Evolutionary conservation across 1,139 yeast genomes (phyloP).

Genomic region (Saccharomyces pastorianus): DNA sequence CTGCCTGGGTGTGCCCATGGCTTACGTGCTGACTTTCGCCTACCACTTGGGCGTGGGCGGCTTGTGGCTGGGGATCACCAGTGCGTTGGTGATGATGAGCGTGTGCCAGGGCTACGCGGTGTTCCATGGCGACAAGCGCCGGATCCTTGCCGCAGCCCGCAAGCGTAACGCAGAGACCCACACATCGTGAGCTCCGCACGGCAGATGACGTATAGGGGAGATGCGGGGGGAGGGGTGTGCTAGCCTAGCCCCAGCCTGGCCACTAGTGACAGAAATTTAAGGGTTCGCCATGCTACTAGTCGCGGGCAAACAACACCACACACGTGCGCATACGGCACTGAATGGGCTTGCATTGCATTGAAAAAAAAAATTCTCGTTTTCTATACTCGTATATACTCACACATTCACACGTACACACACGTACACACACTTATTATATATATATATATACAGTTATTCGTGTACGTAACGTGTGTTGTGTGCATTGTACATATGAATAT

Average conservation of each 20-base stretch:
- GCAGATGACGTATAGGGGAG: background rate
- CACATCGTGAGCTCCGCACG: slow-evolving; percentile 8
- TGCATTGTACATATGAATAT: background rate
- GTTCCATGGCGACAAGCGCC: slow-evolving; percentile 34
- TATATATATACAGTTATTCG: background rate
- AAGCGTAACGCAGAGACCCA: slow-evolving; percentile 45
- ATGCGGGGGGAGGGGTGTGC: background rate
- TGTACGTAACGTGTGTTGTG: background rate
- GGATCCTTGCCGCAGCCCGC: slow-evolving; percentile 31
- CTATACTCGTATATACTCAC: background rate
- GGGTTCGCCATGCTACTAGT: background rate
- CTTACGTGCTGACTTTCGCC: slow-evolving; percentile 54
- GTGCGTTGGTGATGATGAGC: slow-evolving; percentile 65
- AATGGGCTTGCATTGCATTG: background rate
- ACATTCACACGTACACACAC: background rate
- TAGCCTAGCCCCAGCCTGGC: background rate
- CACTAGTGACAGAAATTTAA: background rate
- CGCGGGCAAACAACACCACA: background rate
- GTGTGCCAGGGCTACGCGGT: slow-evolving; percentile 44
- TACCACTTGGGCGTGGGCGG: slow-evolving; percentile 56
- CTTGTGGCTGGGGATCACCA: slow-evolving; percentile 76
- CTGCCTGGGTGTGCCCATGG: slow-evolving; percentile 62
- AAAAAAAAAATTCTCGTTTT: background rate
- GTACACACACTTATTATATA: background rate
- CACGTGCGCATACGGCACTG: background rate